Conservation (phyloP, 2,329 filamentous ascomycete genomes). For the Penicillium capsulatum region DNA sequence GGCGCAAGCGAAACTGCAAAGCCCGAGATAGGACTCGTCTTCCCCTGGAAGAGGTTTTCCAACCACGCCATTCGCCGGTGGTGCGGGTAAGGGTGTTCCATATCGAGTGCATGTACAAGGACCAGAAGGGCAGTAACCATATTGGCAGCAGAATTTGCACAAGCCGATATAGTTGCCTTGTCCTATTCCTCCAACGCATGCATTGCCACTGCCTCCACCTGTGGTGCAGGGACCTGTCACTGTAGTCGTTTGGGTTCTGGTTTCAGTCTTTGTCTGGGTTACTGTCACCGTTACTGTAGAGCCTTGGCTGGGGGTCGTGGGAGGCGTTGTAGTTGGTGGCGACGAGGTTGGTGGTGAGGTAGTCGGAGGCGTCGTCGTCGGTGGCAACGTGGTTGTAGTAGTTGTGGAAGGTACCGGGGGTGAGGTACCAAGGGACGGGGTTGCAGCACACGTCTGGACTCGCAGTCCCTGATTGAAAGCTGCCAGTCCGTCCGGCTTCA, state of each 20-base stretch:
- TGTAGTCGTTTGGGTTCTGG: not conserved
- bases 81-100: constrained; percentile 21
- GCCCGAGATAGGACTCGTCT: constrained; percentile 40
- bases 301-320: not conserved
- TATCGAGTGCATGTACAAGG: constrained; percentile 30
- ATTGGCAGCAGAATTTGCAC: constrained; percentile 30
- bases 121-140: constrained; percentile 30
- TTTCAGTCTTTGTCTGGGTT: constrained; percentile 8
- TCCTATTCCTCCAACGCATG: constrained; percentile 28
- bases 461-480: constrained; percentile 21
- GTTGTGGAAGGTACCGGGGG: constrained; percentile 14
- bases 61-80: constrained; percentile 21
- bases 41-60: constrained; percentile 20
- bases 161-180: constrained; percentile 29
- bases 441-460: constrained; percentile 19
- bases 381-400: not conserved
- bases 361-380: constrained; percentile 1
- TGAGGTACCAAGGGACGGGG: constrained; percentile 21
- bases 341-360: not conserved
- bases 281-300: constrained; percentile 4
- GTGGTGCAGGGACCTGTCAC: not conserved
- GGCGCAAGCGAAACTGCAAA: constrained; percentile 47
- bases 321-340: constrained; percentile 3
- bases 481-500: constrained; percentile 20
- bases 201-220: constrained; percentile 4